Percentiles rank a stretch among this genome's conserved stretches.
Conservation (phyloP, 1,139 yeast species). For the Eremothecium gossypii region DNA sequence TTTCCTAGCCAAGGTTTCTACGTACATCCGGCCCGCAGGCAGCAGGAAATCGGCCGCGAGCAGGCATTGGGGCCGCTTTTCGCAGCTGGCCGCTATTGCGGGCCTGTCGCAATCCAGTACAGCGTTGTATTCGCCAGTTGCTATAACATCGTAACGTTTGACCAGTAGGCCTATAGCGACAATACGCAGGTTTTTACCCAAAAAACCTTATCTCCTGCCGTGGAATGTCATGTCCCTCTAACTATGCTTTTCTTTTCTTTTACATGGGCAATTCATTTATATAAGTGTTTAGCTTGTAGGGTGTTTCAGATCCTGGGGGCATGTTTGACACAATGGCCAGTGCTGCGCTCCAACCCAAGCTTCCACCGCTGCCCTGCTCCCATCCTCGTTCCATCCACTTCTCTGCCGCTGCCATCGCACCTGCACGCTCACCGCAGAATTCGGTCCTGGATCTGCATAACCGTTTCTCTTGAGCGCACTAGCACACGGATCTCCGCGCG, state of each 20-base stretch:
- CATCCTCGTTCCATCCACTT: too few species aligned
- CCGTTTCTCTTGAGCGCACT: not conserved
- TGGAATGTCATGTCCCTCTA: constrained; percentile 1
- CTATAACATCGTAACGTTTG: constrained; percentile 1
- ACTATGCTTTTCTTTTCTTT: not conserved
- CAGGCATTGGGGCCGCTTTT: too few species aligned
- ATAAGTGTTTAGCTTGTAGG: constrained; percentile 1
- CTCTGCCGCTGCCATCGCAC: not conserved
- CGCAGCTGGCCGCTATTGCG: too few species aligned
- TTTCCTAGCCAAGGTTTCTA: too few species aligned
- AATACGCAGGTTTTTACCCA: not conserved
- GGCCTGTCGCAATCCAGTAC: too few species aligned
- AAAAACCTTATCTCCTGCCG: constrained; percentile 3
- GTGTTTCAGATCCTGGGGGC: not conserved
- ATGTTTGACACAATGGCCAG: not conserved
- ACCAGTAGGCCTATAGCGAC: not conserved
- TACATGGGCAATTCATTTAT: not conserved
- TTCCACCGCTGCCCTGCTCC: too few species aligned
- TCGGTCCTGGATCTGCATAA: not conserved
- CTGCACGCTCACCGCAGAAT: not conserved
- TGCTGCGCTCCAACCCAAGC: not conserved
- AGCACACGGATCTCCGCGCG: too few species aligned
- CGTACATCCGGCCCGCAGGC: too few species aligned
- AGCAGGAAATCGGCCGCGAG: too few species aligned
- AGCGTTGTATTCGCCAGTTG: not conserved